Evolutionary conservation across 2,329 filamentous ascomycete genomes (phyloP), one percentile per base, ranked within the genome.

Genomic region (Alternaria triticimaculans): DNA sequence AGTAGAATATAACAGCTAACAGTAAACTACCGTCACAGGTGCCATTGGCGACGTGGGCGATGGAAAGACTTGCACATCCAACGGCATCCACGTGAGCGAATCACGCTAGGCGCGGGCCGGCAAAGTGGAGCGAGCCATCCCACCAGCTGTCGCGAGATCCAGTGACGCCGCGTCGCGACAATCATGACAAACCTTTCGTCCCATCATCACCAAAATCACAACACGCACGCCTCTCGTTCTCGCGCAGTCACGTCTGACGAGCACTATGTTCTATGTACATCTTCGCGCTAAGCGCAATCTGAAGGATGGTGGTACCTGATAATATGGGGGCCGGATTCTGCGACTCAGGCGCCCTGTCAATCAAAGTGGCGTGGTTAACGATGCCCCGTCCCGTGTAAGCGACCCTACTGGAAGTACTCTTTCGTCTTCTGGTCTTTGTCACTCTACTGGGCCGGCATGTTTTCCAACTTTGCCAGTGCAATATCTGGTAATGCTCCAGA

Each of bases 401-500:
- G 8, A 41, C 37, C 37, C 4, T 33, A 41, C 20, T 53, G 30
- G 5, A 9, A 14, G 30, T 53, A 37, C 21, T 11, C 20, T 37
- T 21, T 14, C 28, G 28, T 37, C 11, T 41, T 41, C 30, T 53
- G 49, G 28, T n/a, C 33, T 14, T 9, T n/a, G 14, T 7, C 15
- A 20, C 9, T 25, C 6, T 23, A 53, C 20, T 53, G 37, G 30
- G 20, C 20, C 33, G 12, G 21, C n/a, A 55, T 55, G 53, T 55
- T 55, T n/a, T 55, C 53, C 12, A 55, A 44, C 23, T 44, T 55
- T 28, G 37, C 53, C 33, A 55, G 53, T 28, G 53, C 53, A n/a
- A 55, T 55, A 41, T 55, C 53, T 28, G 53, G 53, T 15, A 55
- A 18, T 25, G 53, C 53, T 43, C 23, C 53, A 55, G 53, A 55